Conservation (phyloP, 768 basidiomycete species). For the Ramaria sp. region DNA sequence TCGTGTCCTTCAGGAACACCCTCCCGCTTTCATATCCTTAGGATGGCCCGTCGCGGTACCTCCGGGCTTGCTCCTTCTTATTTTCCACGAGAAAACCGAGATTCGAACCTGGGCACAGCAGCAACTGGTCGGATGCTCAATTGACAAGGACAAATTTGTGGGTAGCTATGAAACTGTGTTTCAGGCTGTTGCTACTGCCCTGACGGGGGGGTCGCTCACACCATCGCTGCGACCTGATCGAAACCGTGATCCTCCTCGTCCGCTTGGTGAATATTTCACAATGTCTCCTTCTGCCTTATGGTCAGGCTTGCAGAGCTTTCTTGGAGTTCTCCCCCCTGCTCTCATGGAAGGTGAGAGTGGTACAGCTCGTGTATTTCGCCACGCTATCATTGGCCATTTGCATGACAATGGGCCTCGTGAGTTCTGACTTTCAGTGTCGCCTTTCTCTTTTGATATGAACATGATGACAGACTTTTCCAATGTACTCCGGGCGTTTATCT, state of each 20-base stretch:
- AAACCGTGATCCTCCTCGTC: neutral
- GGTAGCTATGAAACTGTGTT: constrained; percentile 38
- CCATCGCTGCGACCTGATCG: neutral
- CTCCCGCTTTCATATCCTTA: constrained; percentile 27
- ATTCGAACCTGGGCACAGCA: constrained; percentile 52
- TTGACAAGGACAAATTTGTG: constrained; percentile 37
- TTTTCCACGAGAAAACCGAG: constrained; percentile 36
- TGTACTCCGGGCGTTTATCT: constrained; percentile 46
- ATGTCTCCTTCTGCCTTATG: constrained; percentile 33
- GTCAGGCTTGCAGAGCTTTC: constrained; percentile 31
- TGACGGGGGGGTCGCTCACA: constrained; percentile 15
- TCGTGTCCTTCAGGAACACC: constrained; percentile 25
- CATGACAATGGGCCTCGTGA: constrained; percentile 50
- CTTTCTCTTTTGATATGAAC: constrained; percentile 2
- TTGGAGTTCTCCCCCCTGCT: constrained; percentile 46
- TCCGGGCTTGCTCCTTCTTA: constrained; percentile 47
- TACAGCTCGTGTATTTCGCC: constrained; percentile 34
- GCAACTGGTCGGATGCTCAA: constrained; percentile 32
- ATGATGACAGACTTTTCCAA: constrained; percentile 42
- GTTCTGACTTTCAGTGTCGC: constrained; percentile 21
- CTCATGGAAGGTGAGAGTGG: constrained; percentile 23
- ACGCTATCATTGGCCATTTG: constrained; percentile 49
- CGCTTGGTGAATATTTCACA: constrained; percentile 1
- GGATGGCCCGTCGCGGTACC: constrained; percentile 50
- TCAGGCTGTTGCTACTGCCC: constrained; percentile 25